A percentile compares a stretch with the other conserved stretches of the same genome.
Conservation (phyloP, 305 asterid species). For the Rubia tinctorum region DNA sequence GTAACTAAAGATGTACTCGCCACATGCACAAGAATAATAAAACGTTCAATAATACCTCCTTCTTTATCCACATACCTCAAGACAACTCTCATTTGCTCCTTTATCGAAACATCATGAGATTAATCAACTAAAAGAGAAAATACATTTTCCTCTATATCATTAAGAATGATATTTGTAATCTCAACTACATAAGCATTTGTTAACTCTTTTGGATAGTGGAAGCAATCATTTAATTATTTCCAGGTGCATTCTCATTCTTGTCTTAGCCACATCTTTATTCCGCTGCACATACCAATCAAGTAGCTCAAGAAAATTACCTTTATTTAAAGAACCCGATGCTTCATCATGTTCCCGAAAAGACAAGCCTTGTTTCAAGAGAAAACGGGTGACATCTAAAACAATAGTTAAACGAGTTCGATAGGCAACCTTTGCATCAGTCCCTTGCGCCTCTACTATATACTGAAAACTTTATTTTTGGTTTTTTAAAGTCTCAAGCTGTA, state of each 20-base stretch:
- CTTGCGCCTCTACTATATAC: background rate
- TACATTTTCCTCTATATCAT: background rate
- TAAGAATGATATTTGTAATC: background rate
- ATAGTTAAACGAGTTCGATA: background rate
- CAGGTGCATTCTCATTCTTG: too few relatives aligned
- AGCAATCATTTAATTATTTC: too few relatives aligned
- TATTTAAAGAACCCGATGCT: background rate
- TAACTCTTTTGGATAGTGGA: background rate
- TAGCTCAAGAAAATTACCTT: background rate
- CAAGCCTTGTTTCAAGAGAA: background rate
- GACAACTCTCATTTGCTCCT: constrained; percentile 1
- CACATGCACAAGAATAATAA: background rate
- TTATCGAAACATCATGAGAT: background rate
- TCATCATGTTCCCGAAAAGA: background rate
- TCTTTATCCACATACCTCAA: background rate
- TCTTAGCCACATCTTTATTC: too few relatives aligned
- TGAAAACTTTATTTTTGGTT: background rate
- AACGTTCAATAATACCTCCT: background rate
- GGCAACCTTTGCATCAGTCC: background rate
- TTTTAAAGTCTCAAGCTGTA: background rate
- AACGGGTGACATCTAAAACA: background rate
- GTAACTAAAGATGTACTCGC: too few relatives aligned
- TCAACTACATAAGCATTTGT: background rate
- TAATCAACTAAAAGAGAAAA: background rate
- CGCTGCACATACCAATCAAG: background rate